phyloP scores from a whole-genome alignment of 2,329 filamentous ascomycete species.

The Xylariaceae sp. region DNA sequence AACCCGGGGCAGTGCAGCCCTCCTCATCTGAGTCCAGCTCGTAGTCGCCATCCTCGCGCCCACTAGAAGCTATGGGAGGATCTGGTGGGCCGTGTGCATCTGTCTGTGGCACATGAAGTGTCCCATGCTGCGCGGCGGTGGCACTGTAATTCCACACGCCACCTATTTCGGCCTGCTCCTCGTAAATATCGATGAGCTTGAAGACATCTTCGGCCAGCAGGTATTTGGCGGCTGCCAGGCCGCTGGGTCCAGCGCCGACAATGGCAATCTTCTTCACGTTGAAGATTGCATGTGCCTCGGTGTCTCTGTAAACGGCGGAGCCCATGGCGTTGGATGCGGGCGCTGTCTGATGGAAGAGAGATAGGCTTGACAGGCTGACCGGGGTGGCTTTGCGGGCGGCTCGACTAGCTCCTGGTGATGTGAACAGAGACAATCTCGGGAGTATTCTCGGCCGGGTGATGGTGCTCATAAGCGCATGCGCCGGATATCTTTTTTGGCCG shows the following conservation, averaged over 20 bases:
- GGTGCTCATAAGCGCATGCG: no score
- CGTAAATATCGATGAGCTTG: slow-evolving; percentile 69
- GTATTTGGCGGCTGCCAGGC: slow-evolving; percentile 77
- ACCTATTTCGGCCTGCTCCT: slow-evolving; percentile 72
- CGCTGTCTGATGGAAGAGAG: no score
- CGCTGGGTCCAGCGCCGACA: slow-evolving; percentile 78
- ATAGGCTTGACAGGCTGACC: no score
- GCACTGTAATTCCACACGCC: slow-evolving; percentile 77
- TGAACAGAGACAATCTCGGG: no score
- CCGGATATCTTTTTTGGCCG: no score
- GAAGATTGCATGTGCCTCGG: slow-evolving; percentile 30
- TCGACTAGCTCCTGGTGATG: no score
- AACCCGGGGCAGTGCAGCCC: slow-evolving; percentile 11
- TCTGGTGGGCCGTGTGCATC: slow-evolving; percentile 59
- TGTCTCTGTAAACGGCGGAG: background rate
- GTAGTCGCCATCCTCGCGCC: slow-evolving; percentile 12
- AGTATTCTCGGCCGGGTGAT: no score
- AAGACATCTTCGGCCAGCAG: slow-evolving; percentile 65
- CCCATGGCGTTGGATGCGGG: background rate
- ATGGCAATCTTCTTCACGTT: slow-evolving; percentile 63
- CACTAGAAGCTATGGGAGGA: slow-evolving; percentile 46
- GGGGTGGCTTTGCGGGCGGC: no score
- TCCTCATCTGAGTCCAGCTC: slow-evolving; percentile 16
- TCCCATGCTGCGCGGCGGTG: background rate
- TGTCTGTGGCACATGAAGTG: slow-evolving; percentile 62